These are phyloP conservation scores for Avicennia marina DNA, from an alignment of 257 asterid genomes.

Conservation along the genomic window DNA sequence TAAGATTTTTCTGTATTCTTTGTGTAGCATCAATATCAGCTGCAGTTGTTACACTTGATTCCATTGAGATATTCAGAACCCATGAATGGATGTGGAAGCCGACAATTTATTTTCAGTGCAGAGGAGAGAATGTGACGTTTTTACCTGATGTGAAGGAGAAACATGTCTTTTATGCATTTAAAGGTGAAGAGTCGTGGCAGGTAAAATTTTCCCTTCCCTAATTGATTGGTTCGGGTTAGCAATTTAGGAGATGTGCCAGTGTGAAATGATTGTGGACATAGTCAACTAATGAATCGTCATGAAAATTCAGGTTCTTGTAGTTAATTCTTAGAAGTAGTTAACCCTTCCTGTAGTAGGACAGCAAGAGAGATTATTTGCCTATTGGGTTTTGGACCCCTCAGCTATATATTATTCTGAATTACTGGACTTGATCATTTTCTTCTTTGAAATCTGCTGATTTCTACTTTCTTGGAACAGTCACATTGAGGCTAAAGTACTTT, in stretches of 20 bases:
- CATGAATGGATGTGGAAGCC: conserved; percentile 60
- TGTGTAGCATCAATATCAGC: conserved; percentile 32
- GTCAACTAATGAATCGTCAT: no score
- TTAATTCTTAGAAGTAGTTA: no score
- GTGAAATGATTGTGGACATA: not conserved
- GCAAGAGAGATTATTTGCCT: no score
- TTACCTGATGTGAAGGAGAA: conserved; percentile 63
- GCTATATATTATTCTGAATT: no score
- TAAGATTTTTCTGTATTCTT: not conserved
- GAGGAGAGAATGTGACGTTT: conserved; percentile 45
- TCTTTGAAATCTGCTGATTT: no score
- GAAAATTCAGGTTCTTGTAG: no score
- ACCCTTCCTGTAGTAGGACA: no score
- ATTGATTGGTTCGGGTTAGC: not conserved
- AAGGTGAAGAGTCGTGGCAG: conserved; percentile 85
- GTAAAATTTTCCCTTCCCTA: conserved; percentile 21
- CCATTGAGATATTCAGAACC: conserved; percentile 48
- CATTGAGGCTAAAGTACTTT: no score
- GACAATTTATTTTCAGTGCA: conserved; percentile 46
- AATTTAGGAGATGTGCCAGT: not conserved
- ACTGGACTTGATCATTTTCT: no score
- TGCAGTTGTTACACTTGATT: conserved; percentile 54
- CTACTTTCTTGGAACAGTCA: no score
- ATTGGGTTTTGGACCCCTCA: no score
- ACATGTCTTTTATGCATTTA: conserved; percentile 40